These are phyloP conservation scores for Mycena olivaceomarginata DNA, from an alignment of 768 basidiomycete genomes.

Conservation along the genomic window DNA sequence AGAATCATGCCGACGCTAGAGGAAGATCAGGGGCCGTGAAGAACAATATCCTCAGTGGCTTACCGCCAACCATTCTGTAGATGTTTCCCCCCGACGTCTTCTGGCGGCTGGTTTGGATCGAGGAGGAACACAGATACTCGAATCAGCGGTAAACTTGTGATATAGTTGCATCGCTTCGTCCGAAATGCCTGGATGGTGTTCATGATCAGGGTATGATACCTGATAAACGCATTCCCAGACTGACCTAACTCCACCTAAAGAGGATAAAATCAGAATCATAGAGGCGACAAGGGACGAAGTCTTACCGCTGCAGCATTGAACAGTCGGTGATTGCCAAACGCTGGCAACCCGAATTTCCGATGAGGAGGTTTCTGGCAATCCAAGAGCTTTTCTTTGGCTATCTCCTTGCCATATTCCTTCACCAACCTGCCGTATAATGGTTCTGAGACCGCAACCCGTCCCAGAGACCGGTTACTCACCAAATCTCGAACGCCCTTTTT, in stretches of 20 bases:
- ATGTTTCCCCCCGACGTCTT: slow-evolving; percentile 32
- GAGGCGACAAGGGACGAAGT: not conserved
- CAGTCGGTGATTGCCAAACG: slow-evolving; percentile 14
- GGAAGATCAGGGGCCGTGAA: not conserved
- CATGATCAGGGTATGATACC: not conserved
- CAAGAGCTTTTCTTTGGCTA: slow-evolving; percentile 28
- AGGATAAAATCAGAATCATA: not conserved
- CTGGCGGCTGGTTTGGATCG: slow-evolving; percentile 37
- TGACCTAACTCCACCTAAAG: slow-evolving; percentile 20
- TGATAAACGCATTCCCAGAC: not conserved
- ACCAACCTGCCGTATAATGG: slow-evolving; percentile 6
- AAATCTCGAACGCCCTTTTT: slow-evolving; percentile 30
- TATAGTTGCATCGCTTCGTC: slow-evolving; percentile 36
- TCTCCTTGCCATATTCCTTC: slow-evolving; percentile 26
- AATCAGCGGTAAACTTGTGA: slow-evolving; percentile 16
- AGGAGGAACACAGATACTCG: slow-evolving; percentile 33
- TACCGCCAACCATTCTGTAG: slow-evolving; percentile 38
- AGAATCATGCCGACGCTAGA: slow-evolving; percentile 28
- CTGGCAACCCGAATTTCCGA: slow-evolving; percentile 6
- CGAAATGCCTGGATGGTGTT: slow-evolving; percentile 17
- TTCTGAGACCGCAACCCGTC: not conserved
- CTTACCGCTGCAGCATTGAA: slow-evolving; percentile 31
- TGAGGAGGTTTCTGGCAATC: slow-evolving; percentile 29
- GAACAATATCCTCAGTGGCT: not conserved
- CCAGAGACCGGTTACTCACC: slow-evolving; percentile 14